A percentile compares a stretch with the other conserved stretches of the same genome.
These are phyloP conservation scores for Suillus paluster DNA, from an alignment of 768 basidiomycete genomes.

Conservation along the genomic window DNA sequence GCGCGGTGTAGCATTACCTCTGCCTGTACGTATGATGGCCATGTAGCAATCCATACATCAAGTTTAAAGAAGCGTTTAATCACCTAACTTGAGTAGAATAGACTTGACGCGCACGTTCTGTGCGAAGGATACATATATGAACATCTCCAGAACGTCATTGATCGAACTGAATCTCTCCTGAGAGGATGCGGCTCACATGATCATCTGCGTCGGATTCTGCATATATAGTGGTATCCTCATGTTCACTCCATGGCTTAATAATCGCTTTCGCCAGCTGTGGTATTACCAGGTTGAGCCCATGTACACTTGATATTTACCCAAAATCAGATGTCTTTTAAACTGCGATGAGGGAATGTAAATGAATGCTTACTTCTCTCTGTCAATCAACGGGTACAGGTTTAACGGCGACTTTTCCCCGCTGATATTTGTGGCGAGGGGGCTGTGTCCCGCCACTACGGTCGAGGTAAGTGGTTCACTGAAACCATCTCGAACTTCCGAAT, in stretches of 20 bases:
- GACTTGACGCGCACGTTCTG: conserved; percentile 79
- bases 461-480: no score
- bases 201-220: conserved; percentile 79
- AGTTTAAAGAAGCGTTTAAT: conserved; percentile 18
- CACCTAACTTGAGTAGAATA: conserved; percentile 77
- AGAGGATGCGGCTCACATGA: conserved; percentile 54
- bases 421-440: conserved; percentile 50
- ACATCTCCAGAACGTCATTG: conserved; percentile 51
- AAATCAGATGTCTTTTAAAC: conserved; percentile 4
- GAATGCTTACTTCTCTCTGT: conserved; percentile 68
- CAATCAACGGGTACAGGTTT: conserved; percentile 63
- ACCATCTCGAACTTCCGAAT: no score
- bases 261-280: conserved; percentile 79
- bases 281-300: conserved; percentile 80
- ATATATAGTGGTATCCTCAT: conserved; percentile 61
- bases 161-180: background rate
- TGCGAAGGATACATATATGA: conserved; percentile 81
- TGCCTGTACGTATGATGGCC: conserved; percentile 46
- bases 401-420: conserved; percentile 52
- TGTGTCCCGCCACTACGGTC: conserved; percentile 20
- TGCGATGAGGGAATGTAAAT: no score
- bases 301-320: conserved; percentile 51
- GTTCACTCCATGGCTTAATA: conserved; percentile 82
- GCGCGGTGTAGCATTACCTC: conserved; percentile 74
- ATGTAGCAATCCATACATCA: background rate